Conservation (phyloP, 23 red algal genomes). For the Agarophyton chilense region DNA sequence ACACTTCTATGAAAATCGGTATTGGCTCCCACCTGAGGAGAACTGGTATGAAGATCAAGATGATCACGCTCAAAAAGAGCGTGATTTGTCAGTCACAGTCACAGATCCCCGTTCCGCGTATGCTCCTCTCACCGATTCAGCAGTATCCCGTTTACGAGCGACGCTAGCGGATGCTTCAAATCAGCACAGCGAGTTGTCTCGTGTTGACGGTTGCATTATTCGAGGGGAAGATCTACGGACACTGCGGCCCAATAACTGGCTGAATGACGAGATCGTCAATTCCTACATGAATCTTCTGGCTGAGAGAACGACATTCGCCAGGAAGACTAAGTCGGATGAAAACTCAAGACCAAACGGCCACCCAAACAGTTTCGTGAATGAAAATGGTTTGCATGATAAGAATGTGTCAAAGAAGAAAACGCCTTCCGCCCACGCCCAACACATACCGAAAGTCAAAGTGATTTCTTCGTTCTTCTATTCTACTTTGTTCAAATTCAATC, state of each 20-base stretch:
- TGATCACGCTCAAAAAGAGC: background rate
- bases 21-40: constrained; percentile 4
- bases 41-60: background rate
- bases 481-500: constrained; percentile 63
- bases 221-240: constrained; percentile 60
- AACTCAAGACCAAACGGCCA: constrained; percentile 27
- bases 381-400: background rate
- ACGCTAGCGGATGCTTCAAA: background rate
- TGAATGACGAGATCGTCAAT: constrained; percentile 97
- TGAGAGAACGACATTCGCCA: constrained; percentile 34
- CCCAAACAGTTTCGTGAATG: background rate
- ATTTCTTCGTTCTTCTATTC: constrained; percentile 91
- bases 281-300: constrained; percentile 79
- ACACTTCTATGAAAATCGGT: background rate
- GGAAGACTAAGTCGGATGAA: background rate
- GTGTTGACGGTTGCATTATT: constrained; percentile 53
- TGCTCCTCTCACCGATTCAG: constrained; percentile 36
- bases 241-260: constrained; percentile 83
- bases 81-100: constrained; percentile 5
- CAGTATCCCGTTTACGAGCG: constrained; percentile 29
- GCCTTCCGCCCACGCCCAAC: background rate
- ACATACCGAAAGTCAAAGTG: constrained; percentile 45
- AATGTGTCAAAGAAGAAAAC: background rate
- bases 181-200: constrained; percentile 10
- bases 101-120: constrained; percentile 50